Conservation (phyloP, 2,329 filamentous ascomycete species). For the Fusarium nygamai region DNA sequence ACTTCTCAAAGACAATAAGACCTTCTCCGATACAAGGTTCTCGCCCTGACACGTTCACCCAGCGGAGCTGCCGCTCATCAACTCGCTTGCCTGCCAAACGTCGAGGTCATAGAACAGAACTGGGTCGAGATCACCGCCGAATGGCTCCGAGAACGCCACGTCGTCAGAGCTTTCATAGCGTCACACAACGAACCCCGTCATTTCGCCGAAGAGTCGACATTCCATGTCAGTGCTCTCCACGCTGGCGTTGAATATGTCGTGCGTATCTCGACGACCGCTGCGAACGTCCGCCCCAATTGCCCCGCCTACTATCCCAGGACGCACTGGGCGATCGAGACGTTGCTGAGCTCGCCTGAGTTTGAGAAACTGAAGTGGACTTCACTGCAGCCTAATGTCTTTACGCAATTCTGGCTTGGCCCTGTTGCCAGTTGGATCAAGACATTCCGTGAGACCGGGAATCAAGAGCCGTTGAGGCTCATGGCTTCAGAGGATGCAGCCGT, state of each 20-base stretch:
- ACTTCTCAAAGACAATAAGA: background rate
- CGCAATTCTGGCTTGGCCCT: accelerated
- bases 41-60: background rate
- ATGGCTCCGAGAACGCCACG: background rate
- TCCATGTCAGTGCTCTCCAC: background rate
- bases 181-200: background rate
- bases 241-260: background rate
- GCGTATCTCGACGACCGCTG: background rate
- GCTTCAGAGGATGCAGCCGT: background rate
- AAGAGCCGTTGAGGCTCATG: background rate
- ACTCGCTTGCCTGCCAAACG: background rate
- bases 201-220: background rate
- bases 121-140: background rate
- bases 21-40: accelerated
- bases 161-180: background rate
- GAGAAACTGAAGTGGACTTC: background rate
- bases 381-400: background rate
- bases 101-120: background rate
- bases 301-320: background rate
- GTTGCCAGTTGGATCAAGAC: background rate
- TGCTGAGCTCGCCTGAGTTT: background rate
- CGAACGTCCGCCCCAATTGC: background rate
- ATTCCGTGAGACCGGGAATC: background rate
- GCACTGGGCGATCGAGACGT: background rate
- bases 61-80: background rate